Evolutionary conservation across 2,329 filamentous ascomycete genomes (phyloP).

Genomic region (Trichoderma endophyticum): DNA sequence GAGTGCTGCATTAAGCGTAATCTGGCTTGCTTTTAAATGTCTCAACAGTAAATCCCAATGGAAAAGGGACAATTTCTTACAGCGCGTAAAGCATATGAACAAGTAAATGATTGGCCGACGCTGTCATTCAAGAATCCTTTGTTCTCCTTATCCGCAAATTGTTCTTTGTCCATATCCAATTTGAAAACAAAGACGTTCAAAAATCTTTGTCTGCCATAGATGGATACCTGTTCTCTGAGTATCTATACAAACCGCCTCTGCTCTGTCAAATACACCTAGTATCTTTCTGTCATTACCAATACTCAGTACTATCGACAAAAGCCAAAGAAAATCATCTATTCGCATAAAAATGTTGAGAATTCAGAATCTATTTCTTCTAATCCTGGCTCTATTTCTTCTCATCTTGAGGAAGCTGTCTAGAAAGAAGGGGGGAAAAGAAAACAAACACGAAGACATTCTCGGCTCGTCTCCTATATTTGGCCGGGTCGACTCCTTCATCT

Average conservation of each 20-base stretch:
- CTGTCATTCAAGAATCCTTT: background rate
- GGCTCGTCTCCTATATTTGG: background rate
- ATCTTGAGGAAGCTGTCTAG: no score
- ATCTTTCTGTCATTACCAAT: background rate
- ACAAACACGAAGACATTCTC: background rate
- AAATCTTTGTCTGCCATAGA: background rate
- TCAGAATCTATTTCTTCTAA: no score
- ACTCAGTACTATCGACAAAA: background rate
- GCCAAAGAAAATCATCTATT: no score
- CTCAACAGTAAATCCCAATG: background rate
- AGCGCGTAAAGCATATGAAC: background rate
- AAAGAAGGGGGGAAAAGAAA: no score
- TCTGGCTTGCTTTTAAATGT: background rate
- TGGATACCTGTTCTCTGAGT: background rate
- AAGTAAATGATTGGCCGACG: background rate
- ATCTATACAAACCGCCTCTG: background rate
- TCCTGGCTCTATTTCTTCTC: no score
- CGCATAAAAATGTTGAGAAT: no score
- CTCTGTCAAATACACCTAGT: background rate
- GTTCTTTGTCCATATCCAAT: background rate
- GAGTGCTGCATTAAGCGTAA: background rate
- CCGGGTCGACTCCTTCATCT: no score
- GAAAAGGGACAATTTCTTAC: background rate
- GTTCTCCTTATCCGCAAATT: background rate
- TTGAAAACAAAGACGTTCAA: background rate